Percentiles rank a stretch among this genome's conserved stretches.
Conservation (phyloP, 179 eudicot species). For the Spergularia azorica region DNA sequence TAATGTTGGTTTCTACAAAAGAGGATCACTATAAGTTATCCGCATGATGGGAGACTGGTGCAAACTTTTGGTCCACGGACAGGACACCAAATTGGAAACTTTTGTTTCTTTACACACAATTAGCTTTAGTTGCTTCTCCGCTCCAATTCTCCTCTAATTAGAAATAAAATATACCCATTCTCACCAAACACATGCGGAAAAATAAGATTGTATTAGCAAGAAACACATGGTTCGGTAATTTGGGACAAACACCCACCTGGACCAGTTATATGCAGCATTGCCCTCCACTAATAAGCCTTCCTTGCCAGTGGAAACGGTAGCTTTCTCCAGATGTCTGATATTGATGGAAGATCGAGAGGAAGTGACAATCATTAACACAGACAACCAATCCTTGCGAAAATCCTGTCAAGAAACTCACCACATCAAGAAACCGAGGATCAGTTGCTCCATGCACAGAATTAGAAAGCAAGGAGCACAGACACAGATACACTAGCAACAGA, state of each 20-base stretch:
- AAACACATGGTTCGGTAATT: neutral
- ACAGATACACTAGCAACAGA: neutral
- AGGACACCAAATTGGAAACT: neutral
- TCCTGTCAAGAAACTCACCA: conserved; percentile 56
- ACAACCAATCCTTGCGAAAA: conserved; percentile 94
- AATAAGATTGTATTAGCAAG: no score
- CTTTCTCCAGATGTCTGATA: conserved; percentile 97
- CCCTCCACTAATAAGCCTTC: conserved; percentile 97
- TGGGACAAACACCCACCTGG: conserved; percentile 56
- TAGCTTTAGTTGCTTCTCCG: neutral
- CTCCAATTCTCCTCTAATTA: neutral
- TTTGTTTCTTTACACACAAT: neutral
- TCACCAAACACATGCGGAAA: no score
- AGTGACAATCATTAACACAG: conserved; percentile 89
- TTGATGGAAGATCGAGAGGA: conserved; percentile 96
- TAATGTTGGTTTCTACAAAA: neutral
- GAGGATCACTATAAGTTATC: neutral
- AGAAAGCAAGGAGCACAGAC: neutral
- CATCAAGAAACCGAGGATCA: conserved; percentile 16
- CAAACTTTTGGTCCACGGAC: neutral
- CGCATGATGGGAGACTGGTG: neutral
- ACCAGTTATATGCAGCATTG: conserved; percentile 93
- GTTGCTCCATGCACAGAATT: conserved; percentile 6
- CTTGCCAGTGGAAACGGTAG: conserved; percentile 98
- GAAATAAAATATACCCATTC: no score